A percentile compares a stretch with the other conserved stretches of the same genome.
Evolutionary conservation across 345 rosid genomes (phyloP).

Genomic region (Aquilaria malaccensis): DNA sequence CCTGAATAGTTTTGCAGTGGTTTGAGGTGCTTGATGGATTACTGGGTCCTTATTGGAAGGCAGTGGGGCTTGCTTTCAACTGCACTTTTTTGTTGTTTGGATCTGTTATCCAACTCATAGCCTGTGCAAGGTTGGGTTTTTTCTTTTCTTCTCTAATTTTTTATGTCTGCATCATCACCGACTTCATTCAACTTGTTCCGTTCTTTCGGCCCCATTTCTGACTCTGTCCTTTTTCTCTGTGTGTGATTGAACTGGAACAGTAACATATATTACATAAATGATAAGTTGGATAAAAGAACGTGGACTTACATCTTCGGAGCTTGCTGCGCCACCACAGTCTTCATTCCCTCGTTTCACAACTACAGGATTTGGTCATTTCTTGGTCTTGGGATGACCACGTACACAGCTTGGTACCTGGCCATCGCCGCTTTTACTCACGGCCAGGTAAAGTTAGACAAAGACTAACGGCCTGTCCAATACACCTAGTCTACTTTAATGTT

Average conservation of each 20-base stretch:
- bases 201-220: constrained; percentile 5
- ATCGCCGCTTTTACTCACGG: constrained; percentile 76
- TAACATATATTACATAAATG: constrained; percentile 95
- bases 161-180: not conserved
- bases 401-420: constrained; percentile 96
- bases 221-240: constrained; percentile 1
- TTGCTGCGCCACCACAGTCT: constrained; percentile 98
- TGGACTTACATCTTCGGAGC: constrained; percentile 99
- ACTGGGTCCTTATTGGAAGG: constrained; percentile 96
- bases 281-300: constrained; percentile 92
- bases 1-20: constrained; percentile 51
- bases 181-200: not conserved
- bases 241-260: constrained; percentile 26
- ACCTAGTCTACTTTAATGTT: not conserved
- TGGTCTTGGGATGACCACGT: constrained; percentile 99
- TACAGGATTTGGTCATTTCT: constrained; percentile 98
- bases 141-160: not conserved
- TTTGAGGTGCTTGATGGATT: constrained; percentile 96
- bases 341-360: constrained; percentile 96
- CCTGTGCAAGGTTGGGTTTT: constrained; percentile 74
- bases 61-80: constrained; percentile 90
- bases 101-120: constrained; percentile 97
- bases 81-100: constrained; percentile 97
- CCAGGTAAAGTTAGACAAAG: constrained; percentile 37
- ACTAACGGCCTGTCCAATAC: not conserved